Base-by-base conservation (phyloP, 2,329 filamentous ascomycete genomes). In the Xylaria sp. region DNA sequence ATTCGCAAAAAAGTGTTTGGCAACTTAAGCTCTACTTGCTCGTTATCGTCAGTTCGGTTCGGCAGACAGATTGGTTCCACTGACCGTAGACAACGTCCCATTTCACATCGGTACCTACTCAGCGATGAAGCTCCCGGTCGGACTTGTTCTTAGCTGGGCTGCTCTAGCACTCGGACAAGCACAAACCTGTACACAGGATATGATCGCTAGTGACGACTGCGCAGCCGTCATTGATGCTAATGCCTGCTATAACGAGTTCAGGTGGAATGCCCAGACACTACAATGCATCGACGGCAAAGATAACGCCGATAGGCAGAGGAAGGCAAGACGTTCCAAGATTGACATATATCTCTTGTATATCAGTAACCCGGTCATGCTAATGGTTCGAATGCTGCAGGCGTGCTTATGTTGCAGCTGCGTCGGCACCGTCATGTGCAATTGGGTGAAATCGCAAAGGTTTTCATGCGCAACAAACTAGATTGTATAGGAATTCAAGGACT, bases 201-300 rank as follows among this genome's bases (percentile, higher is more conserved):
- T 80, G 9, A 76, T 76, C 1, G 72, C 70, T 2, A 78, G 75
- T 11, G 77, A 80, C 51, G 79, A 81, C 31, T 81, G 79, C 55
- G 77, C 78, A 20, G 77, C 75, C 39, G 79, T 81, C 36, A 78
- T 80, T 67, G 78, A 81, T 53, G 77, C 79, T 20, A 78, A 75
- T 53, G 79, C 79, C 29, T 81, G 79, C 73, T 81, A 81, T 71
- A 81, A 81, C 70, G 73, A 79, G 68, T 80, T 76, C 70, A 70
- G 78, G 4, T 81, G 78, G 69, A 73, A 63, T 5, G 69, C 76
- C 9, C 77, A 76, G 57, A 81, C 79, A 1, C 70, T 81, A 13
- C 67, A 71, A 0, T 81, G 79, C 60, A 79, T 81, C 39, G 78
- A 77, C 6, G 79, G 78, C 1, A 75, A 66, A 2, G 70, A 77